Base-by-base conservation (phyloP, 495 filamentous ascomycete species). In the Daldinia bambusicola region DNA sequence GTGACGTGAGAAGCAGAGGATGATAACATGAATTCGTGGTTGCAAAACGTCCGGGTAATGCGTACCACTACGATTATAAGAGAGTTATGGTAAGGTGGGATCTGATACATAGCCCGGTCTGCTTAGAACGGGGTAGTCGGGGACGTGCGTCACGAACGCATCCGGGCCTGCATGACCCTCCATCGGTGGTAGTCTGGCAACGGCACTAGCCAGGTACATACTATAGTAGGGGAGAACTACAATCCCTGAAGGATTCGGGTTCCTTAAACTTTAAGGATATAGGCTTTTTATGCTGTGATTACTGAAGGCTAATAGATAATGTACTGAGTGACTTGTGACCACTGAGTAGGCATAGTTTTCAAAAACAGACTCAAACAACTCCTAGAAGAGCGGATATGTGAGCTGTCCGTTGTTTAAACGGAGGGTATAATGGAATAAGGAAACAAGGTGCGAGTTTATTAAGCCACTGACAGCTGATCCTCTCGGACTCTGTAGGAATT, bases 91-190 rank as follows among this genome's bases (percentile, higher is more conserved):
- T 80, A 80, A 68, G 71, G 76, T 66, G 72, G 71, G 70, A 76
- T 78, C 80, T 83, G 82, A 83, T 76, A 84, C 81, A 82, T 52
- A 58, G 71, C 75, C 81, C 78, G 72, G 81, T 77, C 75, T 69
- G 45, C 71, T 70, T 69, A 73, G 75, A 55, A 78, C 72, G 77
- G 77, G 77, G 75, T 70, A 73, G 67, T 68, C 72, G 71, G 78
- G 76, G 72, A 77, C 80, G 75, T 81, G 78, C 79, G 76, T 75
- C 57, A 61, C 64, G 71, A 72, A 75, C 63, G 68, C 76, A 63
- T 75, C 74, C 61, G 71, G 62, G 52, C 55, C 57, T 74, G 70
- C 75, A 74, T 68, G 55, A 68, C 55, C 64, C 48, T 55, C 53
- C 45, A 56, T 64, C 63, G 63, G 58, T 60, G 64, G 61, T 50